phyloP scores from a whole-genome alignment of 768 basidiomycete genomes.

The Lenzites betulinus region DNA sequence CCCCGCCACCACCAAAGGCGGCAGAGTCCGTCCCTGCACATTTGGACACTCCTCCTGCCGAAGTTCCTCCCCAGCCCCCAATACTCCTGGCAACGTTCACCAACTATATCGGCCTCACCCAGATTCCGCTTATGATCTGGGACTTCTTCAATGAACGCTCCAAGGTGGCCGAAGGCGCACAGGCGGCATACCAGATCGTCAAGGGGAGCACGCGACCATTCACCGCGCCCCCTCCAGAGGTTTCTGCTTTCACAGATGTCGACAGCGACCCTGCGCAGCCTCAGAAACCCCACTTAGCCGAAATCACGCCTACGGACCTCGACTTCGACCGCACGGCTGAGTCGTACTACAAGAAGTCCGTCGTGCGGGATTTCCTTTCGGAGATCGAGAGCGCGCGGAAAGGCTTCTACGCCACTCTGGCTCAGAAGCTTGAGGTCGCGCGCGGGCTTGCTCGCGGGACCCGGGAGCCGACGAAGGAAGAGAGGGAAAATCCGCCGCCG shows the following conservation, averaged over 20 bases:
- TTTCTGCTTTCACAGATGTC: constrained; percentile 21
- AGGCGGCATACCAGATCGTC: constrained; percentile 79
- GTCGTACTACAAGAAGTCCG: constrained; percentile 65
- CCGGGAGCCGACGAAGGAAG: constrained; percentile 86
- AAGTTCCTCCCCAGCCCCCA: constrained; percentile 75
- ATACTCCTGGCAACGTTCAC: constrained; percentile 75
- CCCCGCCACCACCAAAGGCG: constrained; percentile 25
- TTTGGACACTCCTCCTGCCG: constrained; percentile 50
- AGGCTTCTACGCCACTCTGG: constrained; percentile 75
- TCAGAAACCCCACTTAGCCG: constrained; percentile 20
- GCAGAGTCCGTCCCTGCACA: constrained; percentile 27
- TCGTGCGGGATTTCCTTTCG: constrained; percentile 45
- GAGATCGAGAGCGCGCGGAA: constrained; percentile 70
- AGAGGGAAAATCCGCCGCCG: constrained; percentile 72
- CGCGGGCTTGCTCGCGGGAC: constrained; percentile 73
- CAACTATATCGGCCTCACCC: constrained; percentile 77
- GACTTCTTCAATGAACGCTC: constrained; percentile 89
- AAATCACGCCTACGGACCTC: constrained; percentile 51
- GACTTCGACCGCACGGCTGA: constrained; percentile 76
- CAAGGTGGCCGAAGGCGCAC: constrained; percentile 77
- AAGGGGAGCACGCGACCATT: constrained; percentile 64
- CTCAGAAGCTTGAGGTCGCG: constrained; percentile 65
- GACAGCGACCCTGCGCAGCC: constrained; percentile 30
- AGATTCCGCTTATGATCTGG: constrained; percentile 88
- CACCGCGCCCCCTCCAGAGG: constrained; percentile 30